These are phyloP conservation scores for Lactarius indigo DNA, from an alignment of 768 basidiomycete genomes.

Conservation along the genomic window DNA sequence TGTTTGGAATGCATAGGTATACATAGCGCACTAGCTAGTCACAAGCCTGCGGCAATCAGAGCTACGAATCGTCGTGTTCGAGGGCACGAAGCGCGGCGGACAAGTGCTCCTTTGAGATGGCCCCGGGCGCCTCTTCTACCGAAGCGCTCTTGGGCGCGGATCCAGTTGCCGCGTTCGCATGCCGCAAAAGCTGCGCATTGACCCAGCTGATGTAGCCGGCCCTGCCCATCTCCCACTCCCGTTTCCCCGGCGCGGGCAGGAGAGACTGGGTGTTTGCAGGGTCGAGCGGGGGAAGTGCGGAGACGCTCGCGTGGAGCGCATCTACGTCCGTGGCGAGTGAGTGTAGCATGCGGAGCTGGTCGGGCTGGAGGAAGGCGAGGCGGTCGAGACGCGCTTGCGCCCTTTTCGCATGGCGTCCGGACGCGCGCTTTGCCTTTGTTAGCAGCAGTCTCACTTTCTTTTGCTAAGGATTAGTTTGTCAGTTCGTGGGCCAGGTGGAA, in stretches of 20 bases:
- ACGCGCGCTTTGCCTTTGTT: slow-evolving; percentile 47
- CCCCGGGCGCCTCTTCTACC: not conserved
- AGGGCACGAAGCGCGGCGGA: slow-evolving; percentile 1
- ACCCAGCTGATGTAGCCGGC: slow-evolving; percentile 81
- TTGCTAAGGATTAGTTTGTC: slow-evolving; percentile 43
- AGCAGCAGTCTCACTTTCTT: slow-evolving; percentile 59
- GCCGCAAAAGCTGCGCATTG: slow-evolving; percentile 47
- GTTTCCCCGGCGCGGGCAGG: slow-evolving; percentile 57
- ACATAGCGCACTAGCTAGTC: not conserved
- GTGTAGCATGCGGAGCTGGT: slow-evolving; percentile 40
- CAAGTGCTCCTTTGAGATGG: slow-evolving; percentile 2
- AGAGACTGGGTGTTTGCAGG: slow-evolving; percentile 22
- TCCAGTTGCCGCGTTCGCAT: slow-evolving; percentile 26
- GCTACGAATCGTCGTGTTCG: not conserved
- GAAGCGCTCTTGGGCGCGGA: not conserved
- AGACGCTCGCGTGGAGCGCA: slow-evolving; percentile 45
- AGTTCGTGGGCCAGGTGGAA: not conserved
- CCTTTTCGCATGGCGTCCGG: slow-evolving; percentile 45
- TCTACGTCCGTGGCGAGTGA: slow-evolving; percentile 40
- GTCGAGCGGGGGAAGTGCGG: slow-evolving; percentile 42
- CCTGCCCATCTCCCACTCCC: slow-evolving; percentile 73
- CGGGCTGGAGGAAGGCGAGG: slow-evolving; percentile 44
- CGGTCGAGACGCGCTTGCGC: slow-evolving; percentile 42
- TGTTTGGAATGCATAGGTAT: not conserved
- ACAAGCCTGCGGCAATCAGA: not conserved